Evolutionary conservation across 164 flowering plant species (phyloP), one percentile per base, ranked within the genome.

Genomic region (Umbilicus rupestris): DNA sequence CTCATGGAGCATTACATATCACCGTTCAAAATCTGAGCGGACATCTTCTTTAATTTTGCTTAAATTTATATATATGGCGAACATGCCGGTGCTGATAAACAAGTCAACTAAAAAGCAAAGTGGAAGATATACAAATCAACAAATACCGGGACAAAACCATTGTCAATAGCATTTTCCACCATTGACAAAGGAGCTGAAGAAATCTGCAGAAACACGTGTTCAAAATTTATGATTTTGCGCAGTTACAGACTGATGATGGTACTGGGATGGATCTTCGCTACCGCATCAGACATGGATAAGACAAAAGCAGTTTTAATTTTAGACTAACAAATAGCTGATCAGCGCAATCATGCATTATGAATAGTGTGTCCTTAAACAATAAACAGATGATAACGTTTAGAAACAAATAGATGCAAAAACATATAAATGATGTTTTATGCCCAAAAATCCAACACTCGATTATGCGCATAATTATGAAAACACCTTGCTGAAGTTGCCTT

Each of bases 111-210:
- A n/a, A 4, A 50, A 50, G 28, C 28, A 50, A 50, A 22, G 14
- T 50, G 28, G 14, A 10, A 3, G n/a, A 20, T 35, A 50, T 3
- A 50, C 57, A 22, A n/a, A 49, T 2, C 9, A 50, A 20, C 28
- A 50, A 50, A 50, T 50, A 50, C 57, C 66, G 99, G 99, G 65
- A 88, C 73, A 75, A 94, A 87, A 64, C 99, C 99, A 39, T 87
- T 73, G 71, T 80, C 69, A 24, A 91, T 72, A 63, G 96, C 85
- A 64, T 79, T 79, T 9, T 74, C 73, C 50, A 94, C 87, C 63
- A 72, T 78, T 45, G 85, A 79, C 39, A 80, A 66, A 71, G 87
- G 86, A 74, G 89, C 95, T 49, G 74, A 71, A 26, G 78, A 76
- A 39, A 94, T 75, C 98, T 91, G 88, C 35, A 71, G 50, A 74